Evolutionary conservation across 2,329 filamentous ascomycete species (phyloP).

Genomic region (Fusarium musae): DNA sequence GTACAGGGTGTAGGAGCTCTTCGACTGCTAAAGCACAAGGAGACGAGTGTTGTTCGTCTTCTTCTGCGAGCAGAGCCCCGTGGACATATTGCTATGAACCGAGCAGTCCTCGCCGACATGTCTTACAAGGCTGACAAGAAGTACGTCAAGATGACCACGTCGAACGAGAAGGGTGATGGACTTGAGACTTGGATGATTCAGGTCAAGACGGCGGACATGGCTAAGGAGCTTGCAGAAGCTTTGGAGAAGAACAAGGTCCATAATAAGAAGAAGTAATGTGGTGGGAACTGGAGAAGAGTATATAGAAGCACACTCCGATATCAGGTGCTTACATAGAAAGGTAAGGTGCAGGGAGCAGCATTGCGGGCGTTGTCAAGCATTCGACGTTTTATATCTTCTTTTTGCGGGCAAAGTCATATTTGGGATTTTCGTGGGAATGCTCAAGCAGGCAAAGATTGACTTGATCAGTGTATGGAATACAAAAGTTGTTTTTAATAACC

Average conservation of each 20-base stretch:
- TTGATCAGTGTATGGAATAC: constrained; percentile 39
- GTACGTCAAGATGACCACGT: constrained; percentile 68
- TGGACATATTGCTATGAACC: constrained; percentile 80
- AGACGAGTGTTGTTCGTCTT: constrained; percentile 72
- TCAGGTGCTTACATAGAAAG: constrained; percentile 43
- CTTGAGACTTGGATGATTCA: constrained; percentile 78
- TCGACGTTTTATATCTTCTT: constrained; percentile 27
- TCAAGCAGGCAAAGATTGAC: constrained; percentile 38
- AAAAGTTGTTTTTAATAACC: constrained; percentile 34
- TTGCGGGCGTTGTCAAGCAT: constrained; percentile 42
- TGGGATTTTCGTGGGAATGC: constrained; percentile 15
- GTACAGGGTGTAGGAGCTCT: constrained; percentile 77
- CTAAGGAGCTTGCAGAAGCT: constrained; percentile 62
- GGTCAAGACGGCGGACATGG: constrained; percentile 72
- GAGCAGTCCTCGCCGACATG: constrained; percentile 68
- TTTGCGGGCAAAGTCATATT: not conserved
- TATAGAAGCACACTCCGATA: constrained; percentile 34
- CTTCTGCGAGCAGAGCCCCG: constrained; percentile 80
- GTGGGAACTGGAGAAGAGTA: constrained; percentile 29
- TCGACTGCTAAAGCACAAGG: constrained; percentile 78
- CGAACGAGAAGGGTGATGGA: constrained; percentile 66
- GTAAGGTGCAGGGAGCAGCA: constrained; percentile 41
- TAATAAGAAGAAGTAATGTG: constrained; percentile 63
- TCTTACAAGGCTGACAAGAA: constrained; percentile 71
- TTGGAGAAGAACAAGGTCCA: constrained; percentile 66